Conservation (phyloP, 257 asterid genomes). For the Buddleja alternifolia region DNA sequence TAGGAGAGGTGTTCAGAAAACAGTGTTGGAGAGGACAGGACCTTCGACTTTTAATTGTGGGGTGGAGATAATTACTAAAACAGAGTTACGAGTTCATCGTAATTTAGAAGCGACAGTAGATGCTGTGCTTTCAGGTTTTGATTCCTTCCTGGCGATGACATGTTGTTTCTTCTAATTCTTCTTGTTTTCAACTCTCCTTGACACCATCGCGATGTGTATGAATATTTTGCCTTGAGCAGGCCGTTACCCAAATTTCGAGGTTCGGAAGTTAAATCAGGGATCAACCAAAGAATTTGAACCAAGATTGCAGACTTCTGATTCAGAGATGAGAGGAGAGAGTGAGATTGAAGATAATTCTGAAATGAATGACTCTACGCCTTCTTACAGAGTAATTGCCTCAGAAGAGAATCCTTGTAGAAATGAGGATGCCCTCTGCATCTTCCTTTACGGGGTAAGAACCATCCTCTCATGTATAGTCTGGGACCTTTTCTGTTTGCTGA, state of each 20-base stretch:
- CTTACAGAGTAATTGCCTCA: constrained; percentile 32
- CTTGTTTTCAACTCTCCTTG: constrained; percentile 15
- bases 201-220: constrained; percentile 16
- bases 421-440: constrained; percentile 56
- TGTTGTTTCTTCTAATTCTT: constrained; percentile 21
- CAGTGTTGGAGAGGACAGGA: constrained; percentile 95
- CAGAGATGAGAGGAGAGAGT: constrained; percentile 39
- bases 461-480: background rate
- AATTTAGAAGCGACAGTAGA: constrained; percentile 91
- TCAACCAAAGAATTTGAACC: constrained; percentile 39
- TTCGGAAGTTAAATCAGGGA: constrained; percentile 64
- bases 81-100: constrained; percentile 76
- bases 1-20: constrained; percentile 92
- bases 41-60: constrained; percentile 91
- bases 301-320: constrained; percentile 32
- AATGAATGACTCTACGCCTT: constrained; percentile 29
- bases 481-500: constrained; percentile 8
- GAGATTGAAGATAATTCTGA: constrained; percentile 39
- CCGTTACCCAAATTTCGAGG: constrained; percentile 72
- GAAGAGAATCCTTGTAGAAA: constrained; percentile 45
- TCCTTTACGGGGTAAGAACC: constrained; percentile 92
- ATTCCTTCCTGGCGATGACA: constrained; percentile 24
- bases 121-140: constrained; percentile 78
- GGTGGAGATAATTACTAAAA: constrained; percentile 89
- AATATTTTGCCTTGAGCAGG: constrained; percentile 53